A percentile compares a stretch with the other conserved stretches of the same genome.
Conservation (phyloP, 2,329 filamentous ascomycete species). For the Aspergillus unguis region DNA sequence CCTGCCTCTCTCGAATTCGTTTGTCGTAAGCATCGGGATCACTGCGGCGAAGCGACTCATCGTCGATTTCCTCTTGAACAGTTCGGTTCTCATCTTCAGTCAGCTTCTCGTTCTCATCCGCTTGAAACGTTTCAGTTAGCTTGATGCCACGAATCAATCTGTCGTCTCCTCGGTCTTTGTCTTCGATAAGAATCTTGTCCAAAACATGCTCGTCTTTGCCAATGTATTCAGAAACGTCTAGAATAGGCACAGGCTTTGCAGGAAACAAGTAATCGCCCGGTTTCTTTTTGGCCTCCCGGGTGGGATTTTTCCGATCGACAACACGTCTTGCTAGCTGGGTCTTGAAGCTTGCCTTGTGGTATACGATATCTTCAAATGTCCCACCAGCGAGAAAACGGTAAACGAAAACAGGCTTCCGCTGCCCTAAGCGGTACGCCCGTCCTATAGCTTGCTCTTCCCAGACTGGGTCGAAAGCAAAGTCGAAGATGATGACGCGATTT, state of each 20-base stretch:
- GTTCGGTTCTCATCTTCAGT: conserved; percentile 60
- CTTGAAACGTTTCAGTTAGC: conserved; percentile 69
- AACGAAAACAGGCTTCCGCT: conserved; percentile 75
- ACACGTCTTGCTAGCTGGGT: conserved; percentile 73
- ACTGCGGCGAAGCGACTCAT: conserved; percentile 39
- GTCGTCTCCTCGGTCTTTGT: conserved; percentile 17
- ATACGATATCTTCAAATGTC: conserved; percentile 72
- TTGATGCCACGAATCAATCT: conserved; percentile 49
- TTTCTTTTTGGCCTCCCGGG: conserved; percentile 61
- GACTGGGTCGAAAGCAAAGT: conserved; percentile 76
- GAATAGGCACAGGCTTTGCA: conserved; percentile 51
- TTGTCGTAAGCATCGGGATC: conserved; percentile 34
- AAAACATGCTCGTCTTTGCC: conserved; percentile 60
- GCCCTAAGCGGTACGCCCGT: conserved; percentile 79
- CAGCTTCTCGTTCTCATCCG: conserved; percentile 63
- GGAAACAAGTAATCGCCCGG: conserved; percentile 56
- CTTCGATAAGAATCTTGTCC: conserved; percentile 50
- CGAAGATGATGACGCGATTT: conserved; percentile 82
- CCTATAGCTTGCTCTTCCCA: conserved; percentile 85
- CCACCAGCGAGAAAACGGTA: conserved; percentile 77
- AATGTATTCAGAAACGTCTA: conserved; percentile 52
- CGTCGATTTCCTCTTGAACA: conserved; percentile 46
- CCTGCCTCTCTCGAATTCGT: conserved; percentile 19
- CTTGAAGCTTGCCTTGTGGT: conserved; percentile 77
- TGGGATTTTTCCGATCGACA: conserved; percentile 76